Base-by-base conservation (phyloP, 2,329 filamentous ascomycete genomes). In the Talaromyces pinophilus region DNA sequence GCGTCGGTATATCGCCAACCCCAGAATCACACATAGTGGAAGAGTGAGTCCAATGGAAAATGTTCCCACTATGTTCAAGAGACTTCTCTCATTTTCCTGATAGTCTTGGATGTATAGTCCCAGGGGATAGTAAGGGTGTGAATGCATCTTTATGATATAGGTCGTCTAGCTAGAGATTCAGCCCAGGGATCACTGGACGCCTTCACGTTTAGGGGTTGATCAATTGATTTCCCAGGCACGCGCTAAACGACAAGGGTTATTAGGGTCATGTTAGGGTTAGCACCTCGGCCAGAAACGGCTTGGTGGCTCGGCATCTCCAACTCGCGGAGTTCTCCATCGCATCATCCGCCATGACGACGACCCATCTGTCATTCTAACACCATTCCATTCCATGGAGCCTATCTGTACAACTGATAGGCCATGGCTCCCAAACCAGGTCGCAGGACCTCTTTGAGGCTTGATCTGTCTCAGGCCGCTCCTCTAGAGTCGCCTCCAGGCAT, bases 41-140 rank as follows among this genome's bases (percentile, higher is more conserved):
- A 77, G 78, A 0, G 80, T 77, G 72, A 86, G 87, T 25, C 84
- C 85, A 5, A 80, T 79, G 11, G 83, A 82, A 71, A 93, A 92
- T 64, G 82, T 81, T 44, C 78, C 76, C 11, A 92, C 82, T 6
- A 93, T 83, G 5, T 83, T 79, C 0, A 84, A 74, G 5, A 90
- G 84, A 57, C 84, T 81, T 73, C 84, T 83, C 67, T 88, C 84
- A 75, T 93, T 93, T 71, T 88, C 84, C 52, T 87, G 79, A 77
- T 91, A 93, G 67, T 82, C 84, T 2, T 83, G 78, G 66, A 94
- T 85, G 19, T 82, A 79, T 44, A 87, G 84, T 63, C 87, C 85
- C 25, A 88, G 74, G 5, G 91, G 91, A 73, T 90, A 92, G 80
- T 91, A 93, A 0, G 90, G 90, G 75, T 93, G 89, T 35, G 74